Evolutionary conservation across 1,139 yeast species (phyloP), one percentile per base, ranked within the genome.

Genomic region (Yarrowia galli): DNA sequence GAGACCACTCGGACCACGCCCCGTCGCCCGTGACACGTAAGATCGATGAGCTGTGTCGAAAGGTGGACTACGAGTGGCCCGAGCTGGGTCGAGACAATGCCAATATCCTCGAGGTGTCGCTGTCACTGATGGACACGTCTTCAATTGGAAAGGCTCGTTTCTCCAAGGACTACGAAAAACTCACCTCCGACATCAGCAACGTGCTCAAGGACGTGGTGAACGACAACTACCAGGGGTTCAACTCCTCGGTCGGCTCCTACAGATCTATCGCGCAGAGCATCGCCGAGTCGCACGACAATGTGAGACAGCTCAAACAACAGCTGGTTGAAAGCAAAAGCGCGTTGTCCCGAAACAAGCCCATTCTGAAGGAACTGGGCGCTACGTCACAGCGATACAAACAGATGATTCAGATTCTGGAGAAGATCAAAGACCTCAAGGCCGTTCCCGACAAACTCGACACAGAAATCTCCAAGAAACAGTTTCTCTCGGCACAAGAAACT

Each of bases 81-180:
- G 81, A 78, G 63, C 77, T 83, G 8, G 77, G 81, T 56, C 76
- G 78, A 40, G 80, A 81, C 70, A 75, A 82, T 69, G 82, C 96
- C 67, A 92, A 91, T 75, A 97, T 97, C 0, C 82, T 93, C 54
- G 97, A 92, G 73, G 81, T 89, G 68, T 97, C 97, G 0, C 81
- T 93, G 60, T 86, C 95, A 0, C 81, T 93, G 69, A 81, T 92
- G 72, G 98, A 93, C 76, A 89, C 87, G 72, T 87, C 96, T 2
- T 90, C 97, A 0, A 96, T 92, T 40, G 98, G 98, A 0, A 79
- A 90, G 74, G 96, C 97, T 0, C 89, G 89, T 74, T 85, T 88
- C 71, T 82, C 83, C 68, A 80, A 80, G 18, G 80, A 85, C 70
- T 87, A 93, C 16, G 86, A 87, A 38, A 76, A 77, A 36, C 85